Base-by-base conservation (phyloP, 78 protist genomes). In the Thecamonas trahens region DNA sequence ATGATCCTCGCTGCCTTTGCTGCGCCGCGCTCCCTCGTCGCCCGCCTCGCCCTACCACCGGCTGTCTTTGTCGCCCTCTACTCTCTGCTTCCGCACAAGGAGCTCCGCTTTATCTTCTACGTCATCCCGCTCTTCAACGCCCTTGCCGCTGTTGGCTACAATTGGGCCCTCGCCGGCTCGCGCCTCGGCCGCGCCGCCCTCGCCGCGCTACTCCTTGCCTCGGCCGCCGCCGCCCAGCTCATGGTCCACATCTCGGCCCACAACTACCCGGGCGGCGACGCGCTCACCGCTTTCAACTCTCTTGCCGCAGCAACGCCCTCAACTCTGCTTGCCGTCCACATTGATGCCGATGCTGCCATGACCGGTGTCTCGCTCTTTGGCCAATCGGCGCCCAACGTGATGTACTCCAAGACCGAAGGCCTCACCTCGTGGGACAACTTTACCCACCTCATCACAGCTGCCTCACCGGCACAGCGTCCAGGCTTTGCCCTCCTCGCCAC, bases 61-160 rank as follows among this genome's bases (percentile, higher is more conserved):
- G 31, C 40, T 7, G 13, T 86, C 15, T 91, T 74, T 37, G 60
- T 91, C 2, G 47, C 26, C 4, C 34, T 85, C 35, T 91, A 91
- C 72, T 79, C 88, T 8, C 71, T 85, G 31, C 71, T 87, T 49
- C 94, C 93, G 13, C 96, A 91, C 71, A 89, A 89, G 71, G 97
- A 93, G 62, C 76, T 93, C 28, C 62, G 97, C 18, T 93, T 93
- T 57, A 63, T 93, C 32, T 60, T 93, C 39, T 86, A 85, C 53
- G 87, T 55, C 9, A 14, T 90, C 1, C 97, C 97, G 38, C 42
- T 80, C 28, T 20, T 88, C 28, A 84, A 70, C 59, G 22, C 82
- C 2, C 47, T 49, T 4, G 75, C 82, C 8, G 85, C 92, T n/a
- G 45, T 72, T 0, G 67, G 67, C 28, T 0, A 78, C n/a, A 13